Percentiles rank a stretch among this genome's conserved stretches.
These are phyloP conservation scores for Nemophila menziesii DNA, from an alignment of 257 asterid genomes.

Conservation along the genomic window DNA sequence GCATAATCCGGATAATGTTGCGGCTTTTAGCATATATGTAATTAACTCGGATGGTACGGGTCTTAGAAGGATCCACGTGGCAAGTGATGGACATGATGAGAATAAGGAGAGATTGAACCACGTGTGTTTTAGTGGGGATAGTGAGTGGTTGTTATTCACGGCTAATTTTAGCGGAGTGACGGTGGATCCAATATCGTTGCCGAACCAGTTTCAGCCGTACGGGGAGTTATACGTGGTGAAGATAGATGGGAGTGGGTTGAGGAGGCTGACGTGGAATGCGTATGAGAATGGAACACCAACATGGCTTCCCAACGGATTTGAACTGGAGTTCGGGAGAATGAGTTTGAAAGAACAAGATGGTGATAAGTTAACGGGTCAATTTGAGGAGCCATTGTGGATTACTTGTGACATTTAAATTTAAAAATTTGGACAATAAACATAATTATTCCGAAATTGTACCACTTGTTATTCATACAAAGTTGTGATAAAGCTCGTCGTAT, in stretches of 20 bases:
- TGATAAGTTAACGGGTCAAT: slow-evolving; percentile 37
- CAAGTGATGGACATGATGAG: slow-evolving; percentile 24
- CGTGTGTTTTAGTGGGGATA: slow-evolving; percentile 65
- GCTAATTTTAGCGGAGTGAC: slow-evolving; percentile 63
- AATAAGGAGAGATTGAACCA: slow-evolving; percentile 67
- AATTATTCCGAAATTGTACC: too few relatives aligned
- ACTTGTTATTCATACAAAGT: too few relatives aligned
- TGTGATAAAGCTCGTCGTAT: too few relatives aligned
- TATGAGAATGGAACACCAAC: slow-evolving; percentile 79
- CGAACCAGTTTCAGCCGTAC: slow-evolving; percentile 81
- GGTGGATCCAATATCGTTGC: slow-evolving; percentile 60
- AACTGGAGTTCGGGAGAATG: slow-evolving; percentile 16
- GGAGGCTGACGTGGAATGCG: slow-evolving; percentile 62
- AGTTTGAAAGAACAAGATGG: slow-evolving; percentile 14
- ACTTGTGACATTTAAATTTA: slow-evolving; percentile 24
- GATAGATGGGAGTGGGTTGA: slow-evolving; percentile 63
- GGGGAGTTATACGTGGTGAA: slow-evolving; percentile 63
- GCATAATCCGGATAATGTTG: slow-evolving; percentile 37
- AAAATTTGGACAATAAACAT: too few relatives aligned
- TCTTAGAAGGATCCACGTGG: slow-evolving; percentile 34
- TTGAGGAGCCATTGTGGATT: slow-evolving; percentile 65
- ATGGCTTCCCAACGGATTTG: slow-evolving; percentile 39
- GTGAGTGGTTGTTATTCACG: slow-evolving; percentile 67
- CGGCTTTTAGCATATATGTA: slow-evolving; percentile 44
- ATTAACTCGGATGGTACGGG: slow-evolving; percentile 44